A percentile compares a stretch with the other conserved stretches of the same genome.
These are phyloP conservation scores for Tetrahymena malaccensis DNA, from an alignment of 73 alveolate species.

Conservation along the genomic window DNA sequence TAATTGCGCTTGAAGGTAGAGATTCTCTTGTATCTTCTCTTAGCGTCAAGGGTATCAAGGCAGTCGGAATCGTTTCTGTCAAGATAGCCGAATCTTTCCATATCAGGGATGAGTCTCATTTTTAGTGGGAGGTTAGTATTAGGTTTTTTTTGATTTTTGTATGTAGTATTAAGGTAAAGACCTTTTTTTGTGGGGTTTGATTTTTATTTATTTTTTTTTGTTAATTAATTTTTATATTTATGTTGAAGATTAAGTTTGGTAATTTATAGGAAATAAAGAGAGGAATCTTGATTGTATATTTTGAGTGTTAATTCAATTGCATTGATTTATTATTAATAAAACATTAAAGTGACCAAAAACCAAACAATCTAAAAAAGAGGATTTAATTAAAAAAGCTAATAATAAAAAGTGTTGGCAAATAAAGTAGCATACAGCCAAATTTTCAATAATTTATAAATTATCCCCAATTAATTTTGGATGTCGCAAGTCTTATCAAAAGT, in stretches of 20 bases:
- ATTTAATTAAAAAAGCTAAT: not conserved
- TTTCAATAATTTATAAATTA: not conserved
- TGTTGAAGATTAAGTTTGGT: not conserved
- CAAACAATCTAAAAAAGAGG: not conserved
- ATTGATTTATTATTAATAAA: not conserved
- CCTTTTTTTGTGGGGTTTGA: not conserved
- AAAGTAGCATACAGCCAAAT: not conserved
- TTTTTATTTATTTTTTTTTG: not conserved
- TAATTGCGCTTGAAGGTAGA: not conserved
- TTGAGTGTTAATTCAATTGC: not conserved
- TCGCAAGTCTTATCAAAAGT: not conserved
- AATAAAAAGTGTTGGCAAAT: not conserved
- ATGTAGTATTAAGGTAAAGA: not conserved
- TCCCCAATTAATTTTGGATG: not conserved
- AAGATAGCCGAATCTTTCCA: not conserved
- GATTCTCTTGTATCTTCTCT: not conserved
- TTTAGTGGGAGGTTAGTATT: not conserved
- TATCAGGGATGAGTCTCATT: slow-evolving; percentile 1
- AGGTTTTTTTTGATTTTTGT: not conserved
- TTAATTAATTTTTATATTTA: not conserved
- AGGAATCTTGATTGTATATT: not conserved
- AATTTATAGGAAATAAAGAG: not conserved
- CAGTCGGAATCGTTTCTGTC: not conserved
- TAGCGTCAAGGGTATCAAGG: not conserved
- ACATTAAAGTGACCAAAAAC: not conserved